Conservation (phyloP, 257 asterid species). For the Misopates orontium region DNA sequence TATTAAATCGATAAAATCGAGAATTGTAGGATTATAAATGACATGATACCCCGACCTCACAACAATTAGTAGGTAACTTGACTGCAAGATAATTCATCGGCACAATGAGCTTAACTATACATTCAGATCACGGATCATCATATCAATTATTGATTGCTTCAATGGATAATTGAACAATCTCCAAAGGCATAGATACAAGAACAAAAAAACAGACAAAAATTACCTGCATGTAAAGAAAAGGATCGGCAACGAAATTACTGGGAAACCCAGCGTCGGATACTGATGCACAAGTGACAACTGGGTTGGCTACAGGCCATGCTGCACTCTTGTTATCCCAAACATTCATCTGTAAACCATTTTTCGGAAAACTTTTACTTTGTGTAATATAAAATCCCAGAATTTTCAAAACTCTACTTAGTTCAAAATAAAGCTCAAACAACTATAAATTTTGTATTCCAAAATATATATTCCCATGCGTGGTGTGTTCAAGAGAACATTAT, state of each 20-base stretch:
- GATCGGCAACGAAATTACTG: constrained; percentile 95
- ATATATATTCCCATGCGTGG: too few relatives aligned
- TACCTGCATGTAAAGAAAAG: constrained; percentile 82
- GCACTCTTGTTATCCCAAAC: constrained; percentile 43
- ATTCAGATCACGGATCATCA: constrained; percentile 8
- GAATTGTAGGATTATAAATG: constrained; percentile 20
- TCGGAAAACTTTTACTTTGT: too few relatives aligned
- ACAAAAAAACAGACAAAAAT: neutral
- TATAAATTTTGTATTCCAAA: too few relatives aligned
- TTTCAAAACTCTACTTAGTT: neutral
- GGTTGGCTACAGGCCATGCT: constrained; percentile 98
- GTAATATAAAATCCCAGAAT: too few relatives aligned
- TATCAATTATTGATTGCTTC: neutral
- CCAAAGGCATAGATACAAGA: neutral
- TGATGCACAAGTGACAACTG: constrained; percentile 90
- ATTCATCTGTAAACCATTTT: neutral
- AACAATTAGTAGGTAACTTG: constrained; percentile 3
- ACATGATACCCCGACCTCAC: constrained; percentile 20
- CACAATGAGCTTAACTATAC: neutral
- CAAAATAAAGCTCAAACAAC: neutral
- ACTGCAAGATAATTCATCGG: constrained; percentile 13
- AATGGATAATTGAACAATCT: neutral
- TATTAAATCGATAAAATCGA: too few relatives aligned
- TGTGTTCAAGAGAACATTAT: too few relatives aligned
- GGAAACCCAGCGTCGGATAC: constrained; percentile 78